Conservation (phyloP, 1,284 basidiomycete species). For the Bjerkandera adusta region DNA sequence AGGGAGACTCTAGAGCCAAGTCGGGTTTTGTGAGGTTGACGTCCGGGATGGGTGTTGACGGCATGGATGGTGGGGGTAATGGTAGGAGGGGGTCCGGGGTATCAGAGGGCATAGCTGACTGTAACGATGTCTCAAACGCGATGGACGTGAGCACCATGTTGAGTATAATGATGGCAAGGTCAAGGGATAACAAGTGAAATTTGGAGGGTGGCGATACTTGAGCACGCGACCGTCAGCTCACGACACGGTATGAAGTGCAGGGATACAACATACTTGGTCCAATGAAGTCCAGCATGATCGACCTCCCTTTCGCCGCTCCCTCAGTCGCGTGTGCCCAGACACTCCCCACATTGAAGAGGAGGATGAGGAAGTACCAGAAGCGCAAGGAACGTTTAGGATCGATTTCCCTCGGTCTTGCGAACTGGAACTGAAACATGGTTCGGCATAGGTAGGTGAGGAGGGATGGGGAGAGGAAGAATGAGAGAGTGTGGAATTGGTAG, state of each 20-base stretch:
- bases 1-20: slow-evolving; percentile 33
- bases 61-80: slow-evolving; percentile 24
- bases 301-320: slow-evolving; percentile 49
- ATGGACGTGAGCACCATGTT: slow-evolving; percentile 64
- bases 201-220: slow-evolving; percentile 60
- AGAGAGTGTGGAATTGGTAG: slow-evolving; percentile 70
- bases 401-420: slow-evolving; percentile 60
- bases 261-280: slow-evolving; percentile 58
- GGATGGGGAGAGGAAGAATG: slow-evolving; percentile 72
- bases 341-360: slow-evolving; percentile 55
- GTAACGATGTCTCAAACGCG: slow-evolving; percentile 56
- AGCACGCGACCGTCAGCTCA: neutral
- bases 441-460: slow-evolving; percentile 56
- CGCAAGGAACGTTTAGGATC: slow-evolving; percentile 59
- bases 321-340: slow-evolving; percentile 58
- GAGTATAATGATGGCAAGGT: slow-evolving; percentile 61
- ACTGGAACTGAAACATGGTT: slow-evolving; percentile 58
- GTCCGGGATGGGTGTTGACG: slow-evolving; percentile 17
- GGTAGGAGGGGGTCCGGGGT: slow-evolving; percentile 32
- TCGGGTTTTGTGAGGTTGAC: slow-evolving; percentile 12
- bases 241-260: too few species aligned
- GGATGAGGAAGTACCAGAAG: slow-evolving; percentile 58
- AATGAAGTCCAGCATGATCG: slow-evolving; percentile 72
- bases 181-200: slow-evolving; percentile 59
- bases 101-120: slow-evolving; percentile 31